phyloP scores from a whole-genome alignment of 2,329 filamentous ascomycete species.

The Trichophyton equinum region DNA sequence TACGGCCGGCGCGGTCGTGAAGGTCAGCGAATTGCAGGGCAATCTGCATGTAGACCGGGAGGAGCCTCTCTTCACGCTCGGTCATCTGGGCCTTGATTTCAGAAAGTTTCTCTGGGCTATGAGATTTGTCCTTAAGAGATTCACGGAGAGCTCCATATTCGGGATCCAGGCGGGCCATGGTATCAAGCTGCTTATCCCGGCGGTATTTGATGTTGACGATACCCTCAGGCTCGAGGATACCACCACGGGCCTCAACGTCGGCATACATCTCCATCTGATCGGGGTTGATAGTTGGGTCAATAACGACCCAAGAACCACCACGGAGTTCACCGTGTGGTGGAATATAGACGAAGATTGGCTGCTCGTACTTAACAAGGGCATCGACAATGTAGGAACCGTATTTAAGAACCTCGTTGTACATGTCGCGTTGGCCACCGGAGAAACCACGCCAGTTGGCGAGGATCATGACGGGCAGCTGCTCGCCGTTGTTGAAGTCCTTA shows the following conservation, averaged over 20 bases:
- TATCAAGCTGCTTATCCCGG: slow-evolving; percentile 91
- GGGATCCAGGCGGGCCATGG: slow-evolving; percentile 86
- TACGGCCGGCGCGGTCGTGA: slow-evolving; percentile 90
- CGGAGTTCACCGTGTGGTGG: slow-evolving; percentile 91
- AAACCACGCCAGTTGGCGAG: slow-evolving; percentile 99
- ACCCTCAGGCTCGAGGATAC: slow-evolving; percentile 94
- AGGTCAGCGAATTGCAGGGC: slow-evolving; percentile 95
- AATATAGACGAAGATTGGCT: slow-evolving; percentile 98
- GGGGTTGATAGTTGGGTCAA: slow-evolving; percentile 96
- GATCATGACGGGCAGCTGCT: slow-evolving; percentile 97
- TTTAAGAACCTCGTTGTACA: slow-evolving; percentile 99
- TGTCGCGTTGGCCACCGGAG: slow-evolving; percentile 97
- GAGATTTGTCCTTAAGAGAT: slow-evolving; percentile 53
- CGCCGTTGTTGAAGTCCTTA: slow-evolving; percentile 97
- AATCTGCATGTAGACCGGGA: slow-evolving; percentile 90
- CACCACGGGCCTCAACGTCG: slow-evolving; percentile 84
- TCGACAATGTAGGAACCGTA: slow-evolving; percentile 99
- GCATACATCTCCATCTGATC: slow-evolving; percentile 99
- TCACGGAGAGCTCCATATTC: slow-evolving; percentile 75
- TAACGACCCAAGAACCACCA: slow-evolving; percentile 98
- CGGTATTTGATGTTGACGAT: slow-evolving; percentile 98
- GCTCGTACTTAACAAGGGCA: slow-evolving; percentile 93
- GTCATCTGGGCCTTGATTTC: slow-evolving; percentile 74
- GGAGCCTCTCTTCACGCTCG: slow-evolving; percentile 70
- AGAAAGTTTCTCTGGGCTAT: slow-evolving; percentile 61